These are phyloP conservation scores for Phytophthora idaei DNA, from an alignment of 352 stramenopile genomes.

Conservation along the genomic window DNA sequence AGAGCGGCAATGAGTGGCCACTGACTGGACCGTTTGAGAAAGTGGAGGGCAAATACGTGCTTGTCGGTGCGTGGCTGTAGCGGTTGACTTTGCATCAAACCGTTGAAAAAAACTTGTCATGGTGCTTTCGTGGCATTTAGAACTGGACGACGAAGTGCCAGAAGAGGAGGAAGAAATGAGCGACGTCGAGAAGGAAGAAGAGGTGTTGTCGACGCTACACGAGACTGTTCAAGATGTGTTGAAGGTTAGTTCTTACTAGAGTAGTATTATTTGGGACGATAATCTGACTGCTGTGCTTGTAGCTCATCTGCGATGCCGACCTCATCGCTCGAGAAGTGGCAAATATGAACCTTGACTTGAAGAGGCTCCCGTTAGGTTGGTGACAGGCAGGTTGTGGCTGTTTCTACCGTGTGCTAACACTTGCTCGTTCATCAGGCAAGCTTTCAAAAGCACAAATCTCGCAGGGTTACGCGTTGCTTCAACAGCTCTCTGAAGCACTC, in stretches of 20 bases:
- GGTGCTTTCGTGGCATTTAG: constrained; percentile 10
- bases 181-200: constrained; percentile 42
- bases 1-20: constrained; percentile 73
- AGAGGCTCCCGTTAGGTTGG: constrained; percentile 54
- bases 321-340: constrained; percentile 52
- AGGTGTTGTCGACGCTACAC: constrained; percentile 38
- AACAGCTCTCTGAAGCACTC: constrained; percentile 54
- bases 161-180: constrained; percentile 44
- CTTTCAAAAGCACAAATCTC: constrained; percentile 71
- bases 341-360: constrained; percentile 62
- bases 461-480: constrained; percentile 58
- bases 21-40: constrained; percentile 48
- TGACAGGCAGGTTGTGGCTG: not conserved
- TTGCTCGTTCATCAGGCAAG: constrained; percentile 21
- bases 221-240: constrained; percentile 47
- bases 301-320: constrained; percentile 60
- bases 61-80: constrained; percentile 51
- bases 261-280: not conserved
- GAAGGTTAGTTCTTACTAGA: constrained; percentile 28
- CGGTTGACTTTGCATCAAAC: not conserved
- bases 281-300: not conserved
- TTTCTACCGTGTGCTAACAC: not conserved
- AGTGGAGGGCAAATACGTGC: constrained; percentile 62
- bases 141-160: constrained; percentile 44
- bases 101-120: not conserved